These are phyloP conservation scores for Tuber indicum DNA, from an alignment of 495 filamentous ascomycete species.

Conservation along the genomic window DNA sequence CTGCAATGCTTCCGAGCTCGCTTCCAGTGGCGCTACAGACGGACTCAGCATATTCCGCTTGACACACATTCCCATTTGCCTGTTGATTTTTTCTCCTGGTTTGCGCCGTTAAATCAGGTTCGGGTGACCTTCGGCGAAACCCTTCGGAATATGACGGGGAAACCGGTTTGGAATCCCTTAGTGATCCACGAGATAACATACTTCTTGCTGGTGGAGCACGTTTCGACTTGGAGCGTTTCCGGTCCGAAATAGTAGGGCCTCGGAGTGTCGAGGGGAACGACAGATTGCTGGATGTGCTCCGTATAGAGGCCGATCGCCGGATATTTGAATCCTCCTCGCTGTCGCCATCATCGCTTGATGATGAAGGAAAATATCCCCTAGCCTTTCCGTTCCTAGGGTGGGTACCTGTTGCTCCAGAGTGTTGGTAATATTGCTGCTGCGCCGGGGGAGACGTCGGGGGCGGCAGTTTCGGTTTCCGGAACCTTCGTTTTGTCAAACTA, in stretches of 20 bases:
- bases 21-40: neutral
- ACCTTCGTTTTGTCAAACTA: constrained; percentile 23
- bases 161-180: neutral
- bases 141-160: neutral
- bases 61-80: neutral
- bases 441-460: neutral
- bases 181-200: constrained; percentile 7
- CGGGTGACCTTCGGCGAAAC: neutral
- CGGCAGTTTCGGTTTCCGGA: constrained; percentile 14
- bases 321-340: neutral
- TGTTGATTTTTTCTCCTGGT: neutral
- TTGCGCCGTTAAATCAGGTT: neutral
- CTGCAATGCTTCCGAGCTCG: constrained; percentile 33
- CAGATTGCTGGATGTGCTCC: neutral
- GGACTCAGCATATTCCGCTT: constrained; percentile 8
- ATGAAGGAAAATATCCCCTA: neutral
- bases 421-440: neutral
- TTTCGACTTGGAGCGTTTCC: constrained; percentile 1
- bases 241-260: neutral
- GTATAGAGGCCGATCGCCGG: constrained; percentile 4
- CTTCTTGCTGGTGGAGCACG: neutral
- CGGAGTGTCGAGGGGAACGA: constrained; percentile 18
- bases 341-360: constrained; percentile 2
- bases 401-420: neutral
- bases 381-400: neutral